These are phyloP conservation scores for Alternaria metachromatica DNA, from an alignment of 2,329 filamentous ascomycete genomes.

Conservation along the genomic window DNA sequence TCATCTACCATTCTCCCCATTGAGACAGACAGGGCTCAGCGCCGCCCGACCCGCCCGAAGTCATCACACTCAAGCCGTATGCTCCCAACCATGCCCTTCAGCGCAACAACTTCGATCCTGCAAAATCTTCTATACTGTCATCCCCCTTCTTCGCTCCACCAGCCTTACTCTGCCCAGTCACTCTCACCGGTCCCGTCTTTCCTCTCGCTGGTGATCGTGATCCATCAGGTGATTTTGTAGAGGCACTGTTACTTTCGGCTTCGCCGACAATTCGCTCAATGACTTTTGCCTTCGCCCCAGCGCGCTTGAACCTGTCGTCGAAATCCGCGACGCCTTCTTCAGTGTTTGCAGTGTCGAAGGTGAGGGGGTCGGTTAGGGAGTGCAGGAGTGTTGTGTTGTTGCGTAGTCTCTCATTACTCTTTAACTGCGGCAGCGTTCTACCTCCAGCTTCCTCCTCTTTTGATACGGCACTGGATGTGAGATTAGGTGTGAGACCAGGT, in stretches of 20 bases:
- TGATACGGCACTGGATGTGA: too few relatives aligned
- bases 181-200: constrained; percentile 23
- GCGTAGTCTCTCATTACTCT: constrained; percentile 62
- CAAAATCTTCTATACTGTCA: constrained; percentile 46
- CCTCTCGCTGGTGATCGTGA: constrained; percentile 5
- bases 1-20: not conserved
- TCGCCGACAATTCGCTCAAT: constrained; percentile 73
- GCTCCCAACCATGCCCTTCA: constrained; percentile 9
- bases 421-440: too few relatives aligned
- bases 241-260: not conserved
- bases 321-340: constrained; percentile 91
- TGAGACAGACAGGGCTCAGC: not conserved
- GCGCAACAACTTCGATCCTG: constrained; percentile 34
- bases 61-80: not conserved
- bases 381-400: constrained; percentile 80
- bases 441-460: too few relatives aligned
- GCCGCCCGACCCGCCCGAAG: not conserved
- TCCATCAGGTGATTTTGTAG: constrained; percentile 40
- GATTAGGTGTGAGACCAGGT: constrained; percentile 14
- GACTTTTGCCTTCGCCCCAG: constrained; percentile 82
- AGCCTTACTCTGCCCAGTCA: constrained; percentile 22
- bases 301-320: constrained; percentile 85
- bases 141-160: constrained; percentile 25
- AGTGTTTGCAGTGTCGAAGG: constrained; percentile 78
- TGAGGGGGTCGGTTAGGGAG: constrained; percentile 78